Conservation (phyloP, 2,329 filamentous ascomycete genomes). For the Tolypocladium cylindrosporum region DNA sequence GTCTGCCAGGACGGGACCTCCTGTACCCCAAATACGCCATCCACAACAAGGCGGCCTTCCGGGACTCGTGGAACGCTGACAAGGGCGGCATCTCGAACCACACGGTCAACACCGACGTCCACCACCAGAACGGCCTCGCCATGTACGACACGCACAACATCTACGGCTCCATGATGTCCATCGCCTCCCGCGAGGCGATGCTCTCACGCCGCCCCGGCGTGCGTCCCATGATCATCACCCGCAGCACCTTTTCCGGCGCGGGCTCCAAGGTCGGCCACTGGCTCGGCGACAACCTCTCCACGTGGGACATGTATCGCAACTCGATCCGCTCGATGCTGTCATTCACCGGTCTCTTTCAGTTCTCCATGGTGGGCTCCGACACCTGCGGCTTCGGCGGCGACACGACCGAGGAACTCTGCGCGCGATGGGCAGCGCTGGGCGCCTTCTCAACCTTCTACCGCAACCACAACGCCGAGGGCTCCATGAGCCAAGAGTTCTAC, state of each 20-base stretch:
- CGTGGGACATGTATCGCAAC: conserved; percentile 65
- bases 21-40: conserved; percentile 69
- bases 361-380: conserved; percentile 62
- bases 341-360: conserved; percentile 58
- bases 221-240: conserved; percentile 75
- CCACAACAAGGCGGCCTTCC: conserved; percentile 55
- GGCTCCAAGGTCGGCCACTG: conserved; percentile 73
- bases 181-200: conserved; percentile 66
- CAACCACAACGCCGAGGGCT: conserved; percentile 49
- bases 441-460: conserved; percentile 64
- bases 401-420: conserved; percentile 53
- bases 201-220: conserved; percentile 52
- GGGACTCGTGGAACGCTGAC: conserved; percentile 31
- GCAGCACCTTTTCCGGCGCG: conserved; percentile 69
- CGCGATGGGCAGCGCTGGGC: conserved; percentile 60
- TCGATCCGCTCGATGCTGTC: conserved; percentile 69
- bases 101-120: conserved; percentile 67
- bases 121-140: conserved; percentile 58
- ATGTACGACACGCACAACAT: conserved; percentile 83
- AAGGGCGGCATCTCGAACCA: conserved; percentile 49
- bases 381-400: conserved; percentile 66
- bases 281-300: conserved; percentile 66
- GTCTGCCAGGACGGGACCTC: conserved; percentile 44
- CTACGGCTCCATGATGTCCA: conserved; percentile 64
- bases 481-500: conserved; percentile 56